A percentile compares a stretch with the other conserved stretches of the same genome.
Conservation (phyloP, 2,329 filamentous ascomycete species). For the Fusarium xylarioides region DNA sequence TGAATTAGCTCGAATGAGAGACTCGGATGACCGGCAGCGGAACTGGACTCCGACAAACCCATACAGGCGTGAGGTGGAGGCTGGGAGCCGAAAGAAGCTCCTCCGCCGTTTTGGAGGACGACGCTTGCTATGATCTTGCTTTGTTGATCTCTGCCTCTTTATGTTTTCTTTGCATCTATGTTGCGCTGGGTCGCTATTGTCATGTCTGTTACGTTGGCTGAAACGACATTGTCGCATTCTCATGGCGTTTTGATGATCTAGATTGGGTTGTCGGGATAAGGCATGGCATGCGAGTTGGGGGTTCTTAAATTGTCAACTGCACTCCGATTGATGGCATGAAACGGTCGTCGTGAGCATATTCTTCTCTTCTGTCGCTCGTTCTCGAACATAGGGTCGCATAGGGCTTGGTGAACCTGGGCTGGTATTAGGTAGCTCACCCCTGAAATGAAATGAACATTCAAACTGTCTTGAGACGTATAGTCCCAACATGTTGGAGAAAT, state of each 20-base stretch:
- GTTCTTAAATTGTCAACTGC: conserved; percentile 22
- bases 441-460: conserved; percentile 22
- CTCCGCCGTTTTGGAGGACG: conserved; percentile 52
- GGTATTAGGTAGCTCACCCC: conserved; percentile 27
- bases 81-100: conserved; percentile 49
- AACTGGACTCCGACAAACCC: conserved; percentile 51
- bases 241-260: conserved; percentile 41
- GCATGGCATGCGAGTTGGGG: conserved; percentile 11
- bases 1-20: conserved; percentile 59
- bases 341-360: conserved; percentile 8
- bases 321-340: conserved; percentile 13
- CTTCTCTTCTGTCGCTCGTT: conserved; percentile 33
- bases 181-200: conserved; percentile 36
- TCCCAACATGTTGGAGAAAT: background rate
- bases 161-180: background rate
- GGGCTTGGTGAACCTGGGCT: conserved; percentile 14
- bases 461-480: background rate
- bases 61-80: conserved; percentile 50
- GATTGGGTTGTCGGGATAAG: conserved; percentile 29
- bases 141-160: background rate
- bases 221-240: conserved; percentile 41
- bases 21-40: conserved; percentile 60
- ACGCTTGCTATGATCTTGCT: conserved; percentile 35
- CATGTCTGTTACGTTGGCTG: conserved; percentile 32
- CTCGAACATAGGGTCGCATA: conserved; percentile 16